phyloP scores from a whole-genome alignment of 2,329 filamentous ascomycete genomes.

The Pezicula carpinea region DNA sequence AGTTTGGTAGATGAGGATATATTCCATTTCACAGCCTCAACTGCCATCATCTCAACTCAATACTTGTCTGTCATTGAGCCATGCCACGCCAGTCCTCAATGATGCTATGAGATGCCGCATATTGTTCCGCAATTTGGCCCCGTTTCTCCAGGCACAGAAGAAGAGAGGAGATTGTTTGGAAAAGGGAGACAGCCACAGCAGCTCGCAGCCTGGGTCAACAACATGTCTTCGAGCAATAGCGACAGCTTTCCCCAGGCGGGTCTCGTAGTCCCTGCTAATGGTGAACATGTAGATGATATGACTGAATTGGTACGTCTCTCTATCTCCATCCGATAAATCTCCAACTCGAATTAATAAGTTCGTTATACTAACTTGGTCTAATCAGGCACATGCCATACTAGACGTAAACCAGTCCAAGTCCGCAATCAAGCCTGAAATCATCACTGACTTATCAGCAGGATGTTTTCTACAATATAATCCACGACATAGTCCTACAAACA shows the following conservation, averaged over 20 bases:
- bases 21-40: too few species aligned
- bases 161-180: too few species aligned
- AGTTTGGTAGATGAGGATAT: too few species aligned
- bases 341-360: constrained; percentile 7
- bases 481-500: constrained; percentile 67
- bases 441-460: constrained; percentile 34
- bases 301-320: constrained; percentile 51
- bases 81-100: too few species aligned
- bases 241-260: constrained; percentile 30
- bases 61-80: too few species aligned
- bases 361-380: constrained; percentile 13
- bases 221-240: constrained; percentile 22
- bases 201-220: constrained; percentile 6
- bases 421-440: too few species aligned
- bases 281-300: constrained; percentile 36
- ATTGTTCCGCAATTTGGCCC: too few species aligned
- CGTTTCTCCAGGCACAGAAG: too few species aligned
- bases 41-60: too few species aligned
- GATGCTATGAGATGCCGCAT: too few species aligned
- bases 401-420: constrained; percentile 34
- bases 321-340: constrained; percentile 11
- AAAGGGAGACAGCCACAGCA: background rate
- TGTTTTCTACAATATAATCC: constrained; percentile 70
- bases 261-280: constrained; percentile 48
- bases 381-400: constrained; percentile 59